Percentiles rank a stretch among this genome's conserved stretches.
These are phyloP conservation scores for Mortierella sp. DNA, from an alignment of 371 early-diverging fungal genomes.

Conservation along the genomic window DNA sequence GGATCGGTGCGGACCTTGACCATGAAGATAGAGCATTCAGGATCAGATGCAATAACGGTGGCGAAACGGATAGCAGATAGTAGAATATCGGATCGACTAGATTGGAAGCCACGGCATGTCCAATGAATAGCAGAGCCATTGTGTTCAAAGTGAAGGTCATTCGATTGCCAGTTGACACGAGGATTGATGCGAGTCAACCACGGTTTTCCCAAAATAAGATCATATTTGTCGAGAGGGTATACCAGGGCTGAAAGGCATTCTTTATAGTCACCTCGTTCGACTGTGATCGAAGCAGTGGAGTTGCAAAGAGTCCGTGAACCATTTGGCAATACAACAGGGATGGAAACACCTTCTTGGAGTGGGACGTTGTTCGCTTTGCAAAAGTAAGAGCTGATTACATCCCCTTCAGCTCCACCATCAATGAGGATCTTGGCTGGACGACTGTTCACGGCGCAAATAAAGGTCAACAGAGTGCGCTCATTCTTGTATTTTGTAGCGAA, in stretches of 20 bases:
- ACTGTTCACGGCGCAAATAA: constrained; percentile 9
- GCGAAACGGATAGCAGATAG: too few relatives aligned
- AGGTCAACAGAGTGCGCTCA: too few relatives aligned
- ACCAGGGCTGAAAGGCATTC: too few relatives aligned
- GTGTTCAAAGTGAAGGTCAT: constrained; percentile 11
- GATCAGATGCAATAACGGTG: too few relatives aligned
- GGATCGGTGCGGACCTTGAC: too few relatives aligned
- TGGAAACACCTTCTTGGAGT: background rate
- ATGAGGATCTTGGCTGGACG: constrained; percentile 10
- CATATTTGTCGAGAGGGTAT: constrained; percentile 22
- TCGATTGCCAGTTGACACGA: constrained; percentile 9
- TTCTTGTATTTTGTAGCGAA: too few relatives aligned
- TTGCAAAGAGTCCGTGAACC: constrained; percentile 5
- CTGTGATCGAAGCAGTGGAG: background rate
- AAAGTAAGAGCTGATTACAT: constrained; percentile 10
- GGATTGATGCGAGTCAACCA: constrained; percentile 16
- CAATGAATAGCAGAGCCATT: constrained; percentile 2
- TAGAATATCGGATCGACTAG: too few relatives aligned
- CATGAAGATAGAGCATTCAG: too few relatives aligned
- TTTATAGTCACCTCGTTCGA: too few relatives aligned
- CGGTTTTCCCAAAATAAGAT: constrained; percentile 24
- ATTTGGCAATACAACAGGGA: constrained; percentile 9
- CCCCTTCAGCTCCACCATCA: background rate
- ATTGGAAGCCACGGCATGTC: too few relatives aligned
- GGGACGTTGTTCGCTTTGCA: constrained; percentile 1